These are phyloP conservation scores for Orbilia brochopaga DNA, from an alignment of 2,329 filamentous ascomycete genomes.

Conservation along the genomic window DNA sequence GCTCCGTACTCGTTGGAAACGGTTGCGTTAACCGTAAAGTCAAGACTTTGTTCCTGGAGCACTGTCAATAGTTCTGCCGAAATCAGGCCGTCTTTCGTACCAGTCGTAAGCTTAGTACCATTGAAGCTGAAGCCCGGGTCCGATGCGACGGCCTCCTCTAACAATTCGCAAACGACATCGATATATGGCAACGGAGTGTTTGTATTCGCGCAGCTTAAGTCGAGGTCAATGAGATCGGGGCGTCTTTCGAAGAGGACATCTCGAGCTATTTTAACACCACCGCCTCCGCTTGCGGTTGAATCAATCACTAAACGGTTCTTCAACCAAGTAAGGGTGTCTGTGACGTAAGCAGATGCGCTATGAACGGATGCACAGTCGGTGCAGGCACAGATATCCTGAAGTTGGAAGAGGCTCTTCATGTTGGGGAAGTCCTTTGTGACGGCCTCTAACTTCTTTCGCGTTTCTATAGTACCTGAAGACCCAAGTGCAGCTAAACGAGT, in stretches of 20 bases:
- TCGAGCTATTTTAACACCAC: constrained; percentile 21
- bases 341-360: constrained; percentile 53
- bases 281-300: constrained; percentile 30
- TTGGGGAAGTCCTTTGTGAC: constrained; percentile 21
- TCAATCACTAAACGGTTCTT: constrained; percentile 25
- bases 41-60: constrained; percentile 6
- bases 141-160: constrained; percentile 52
- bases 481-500: constrained; percentile 7
- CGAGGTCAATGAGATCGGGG: constrained; percentile 54
- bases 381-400: constrained; percentile 44
- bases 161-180: constrained; percentile 56
- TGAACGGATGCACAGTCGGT: constrained; percentile 52
- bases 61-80: neutral
- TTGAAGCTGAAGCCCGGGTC: neutral
- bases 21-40: constrained; percentile 6
- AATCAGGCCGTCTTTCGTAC: neutral
- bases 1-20: neutral
- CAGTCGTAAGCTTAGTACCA: neutral
- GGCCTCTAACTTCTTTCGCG: constrained; percentile 4
- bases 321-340: constrained; percentile 54
- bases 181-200: constrained; percentile 56
- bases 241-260: constrained; percentile 54
- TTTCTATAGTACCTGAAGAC: neutral
- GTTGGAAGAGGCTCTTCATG: constrained; percentile 27
- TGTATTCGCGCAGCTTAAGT: constrained; percentile 56